A percentile compares a stretch with the other conserved stretches of the same genome.
Evolutionary conservation across 73 alveolate genomes (phyloP).

Genomic region (Breviolum minutum): DNA sequence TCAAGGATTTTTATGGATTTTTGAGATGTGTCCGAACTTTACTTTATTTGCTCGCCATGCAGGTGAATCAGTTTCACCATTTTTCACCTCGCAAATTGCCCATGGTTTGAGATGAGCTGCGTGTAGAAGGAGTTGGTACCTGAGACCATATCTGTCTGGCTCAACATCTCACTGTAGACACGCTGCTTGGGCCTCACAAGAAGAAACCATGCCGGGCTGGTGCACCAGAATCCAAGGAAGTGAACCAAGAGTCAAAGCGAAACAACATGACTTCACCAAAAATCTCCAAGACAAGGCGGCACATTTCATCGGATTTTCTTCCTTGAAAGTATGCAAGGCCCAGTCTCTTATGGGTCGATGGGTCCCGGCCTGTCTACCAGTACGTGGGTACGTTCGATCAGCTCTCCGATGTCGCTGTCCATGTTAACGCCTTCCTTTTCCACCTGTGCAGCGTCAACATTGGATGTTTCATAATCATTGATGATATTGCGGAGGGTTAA

Average conservation of each 20-base stretch:
- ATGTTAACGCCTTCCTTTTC: constrained; percentile 83
- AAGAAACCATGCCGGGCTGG: background rate
- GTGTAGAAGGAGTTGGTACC: constrained; percentile 89
- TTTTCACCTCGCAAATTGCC: background rate
- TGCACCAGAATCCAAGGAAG: background rate
- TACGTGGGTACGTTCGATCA: constrained; percentile 69
- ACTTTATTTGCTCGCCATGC: too few species aligned
- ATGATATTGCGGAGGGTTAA: too few species aligned
- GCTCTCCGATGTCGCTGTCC: constrained; percentile 85
- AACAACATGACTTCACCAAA: background rate
- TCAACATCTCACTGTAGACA: constrained; percentile 85
- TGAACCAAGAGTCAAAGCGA: background rate
- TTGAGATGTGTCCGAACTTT: background rate
- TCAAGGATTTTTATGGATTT: background rate
- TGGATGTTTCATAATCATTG: background rate
- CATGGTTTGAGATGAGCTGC: background rate
- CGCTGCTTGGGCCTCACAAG: constrained; percentile 65
- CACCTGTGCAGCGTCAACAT: background rate
- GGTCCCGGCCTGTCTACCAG: constrained; percentile 76
- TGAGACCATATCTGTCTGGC: constrained; percentile 88
- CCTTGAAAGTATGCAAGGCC: background rate
- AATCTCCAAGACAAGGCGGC: background rate
- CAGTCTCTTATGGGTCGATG: background rate
- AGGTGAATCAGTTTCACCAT: too few species aligned
- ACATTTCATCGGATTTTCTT: background rate